A percentile compares a stretch with the other conserved stretches of the same genome.
Conservation (phyloP, 2,329 filamentous ascomycete species). For the Fusarium ambrosium region DNA sequence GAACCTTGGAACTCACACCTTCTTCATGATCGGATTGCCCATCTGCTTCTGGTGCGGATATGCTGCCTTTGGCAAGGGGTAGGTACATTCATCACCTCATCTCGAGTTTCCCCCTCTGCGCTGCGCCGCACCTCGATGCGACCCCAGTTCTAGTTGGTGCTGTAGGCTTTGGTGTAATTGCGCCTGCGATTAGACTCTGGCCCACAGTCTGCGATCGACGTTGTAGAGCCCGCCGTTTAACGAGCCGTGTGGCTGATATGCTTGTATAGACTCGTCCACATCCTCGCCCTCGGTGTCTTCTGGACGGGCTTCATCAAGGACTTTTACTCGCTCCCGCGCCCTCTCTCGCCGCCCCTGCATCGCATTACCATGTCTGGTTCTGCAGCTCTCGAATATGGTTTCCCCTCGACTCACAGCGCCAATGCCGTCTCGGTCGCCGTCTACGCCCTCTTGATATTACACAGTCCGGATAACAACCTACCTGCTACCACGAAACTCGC, state of each 20-base stretch:
- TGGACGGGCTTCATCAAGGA: conserved; percentile 96
- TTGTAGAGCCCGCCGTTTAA: not conserved
- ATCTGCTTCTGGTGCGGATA: conserved; percentile 98
- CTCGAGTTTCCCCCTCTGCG: conserved; percentile 11
- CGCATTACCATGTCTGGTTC: conserved; percentile 98
- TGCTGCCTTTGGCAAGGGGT: conserved; percentile 88
- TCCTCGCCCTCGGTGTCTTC: conserved; percentile 84
- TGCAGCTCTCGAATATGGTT: conserved; percentile 94
- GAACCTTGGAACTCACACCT: conserved; percentile 97
- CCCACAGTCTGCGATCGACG: not conserved
- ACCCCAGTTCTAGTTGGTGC: not conserved
- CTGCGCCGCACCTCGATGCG: conserved; percentile 22
- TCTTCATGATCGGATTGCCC: conserved; percentile 96
- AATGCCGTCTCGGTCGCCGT: conserved; percentile 96
- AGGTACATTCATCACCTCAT: conserved; percentile 55
- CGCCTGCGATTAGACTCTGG: not conserved
- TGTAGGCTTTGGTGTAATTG: not conserved
- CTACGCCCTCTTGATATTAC: conserved; percentile 81
- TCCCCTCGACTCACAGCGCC: conserved; percentile 96
- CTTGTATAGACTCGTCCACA: conserved; percentile 73
- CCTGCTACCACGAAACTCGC: conserved; percentile 69
- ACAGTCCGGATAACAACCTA: conserved; percentile 73
- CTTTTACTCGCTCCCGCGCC: conserved; percentile 90
- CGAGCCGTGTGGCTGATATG: conserved; percentile 34
- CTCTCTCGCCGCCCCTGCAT: conserved; percentile 90